These are phyloP conservation scores for Termitomyces sp. DNA, from an alignment of 768 basidiomycete species.

Conservation along the genomic window DNA sequence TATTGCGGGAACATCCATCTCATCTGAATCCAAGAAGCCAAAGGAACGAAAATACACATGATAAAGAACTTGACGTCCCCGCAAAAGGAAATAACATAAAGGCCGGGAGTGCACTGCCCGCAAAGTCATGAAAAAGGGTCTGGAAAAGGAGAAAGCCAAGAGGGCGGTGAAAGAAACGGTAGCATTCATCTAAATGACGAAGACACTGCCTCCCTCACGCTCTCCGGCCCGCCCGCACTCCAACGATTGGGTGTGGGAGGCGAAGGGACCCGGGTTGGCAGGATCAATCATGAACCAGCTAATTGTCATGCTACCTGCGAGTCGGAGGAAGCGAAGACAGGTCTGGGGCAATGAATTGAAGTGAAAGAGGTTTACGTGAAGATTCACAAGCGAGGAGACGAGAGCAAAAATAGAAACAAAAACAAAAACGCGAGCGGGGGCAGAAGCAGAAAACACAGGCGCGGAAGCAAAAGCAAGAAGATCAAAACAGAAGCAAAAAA, in stretches of 20 bases:
- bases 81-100: not conserved
- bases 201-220: not conserved
- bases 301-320: not conserved
- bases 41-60: not conserved
- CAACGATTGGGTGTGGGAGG: not conserved
- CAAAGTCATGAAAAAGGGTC: too few relatives aligned
- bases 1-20: not conserved
- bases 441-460: not conserved
- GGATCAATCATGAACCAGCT: slow-evolving; percentile 14
- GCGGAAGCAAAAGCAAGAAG: not conserved
- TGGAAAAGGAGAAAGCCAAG: not conserved
- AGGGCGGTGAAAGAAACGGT: not conserved
- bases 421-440: too few relatives aligned
- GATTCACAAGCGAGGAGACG: not conserved
- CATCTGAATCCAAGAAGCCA: not conserved
- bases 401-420: too few relatives aligned
- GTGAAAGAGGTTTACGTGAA: not conserved
- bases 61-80: not conserved
- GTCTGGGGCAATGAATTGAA: not conserved
- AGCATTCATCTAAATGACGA: not conserved
- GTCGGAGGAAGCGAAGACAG: not conserved
- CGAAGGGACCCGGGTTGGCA: not conserved
- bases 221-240: not conserved
- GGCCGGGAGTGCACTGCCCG: too few relatives aligned
- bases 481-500: not conserved